Evolutionary conservation across 2,329 filamentous ascomycete genomes (phyloP).

Genomic region (Neonectria faginata): DNA sequence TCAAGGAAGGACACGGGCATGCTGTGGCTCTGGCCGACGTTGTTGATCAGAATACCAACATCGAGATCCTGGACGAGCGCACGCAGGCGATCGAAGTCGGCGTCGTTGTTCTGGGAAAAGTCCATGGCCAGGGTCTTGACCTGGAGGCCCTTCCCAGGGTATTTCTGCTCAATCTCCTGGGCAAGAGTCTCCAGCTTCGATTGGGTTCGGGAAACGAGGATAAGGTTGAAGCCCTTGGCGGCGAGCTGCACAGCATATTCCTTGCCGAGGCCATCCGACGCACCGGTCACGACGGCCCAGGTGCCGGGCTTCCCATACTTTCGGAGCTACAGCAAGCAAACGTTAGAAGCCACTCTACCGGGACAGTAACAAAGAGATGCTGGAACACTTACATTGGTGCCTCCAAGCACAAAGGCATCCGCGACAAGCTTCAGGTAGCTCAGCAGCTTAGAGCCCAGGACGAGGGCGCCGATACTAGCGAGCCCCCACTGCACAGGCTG

Average conservation of each 20-base stretch:
- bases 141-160: slow-evolving; percentile 70
- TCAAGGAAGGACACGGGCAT: slow-evolving; percentile 91
- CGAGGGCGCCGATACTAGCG: slow-evolving; percentile 69
- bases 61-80: slow-evolving; percentile 79
- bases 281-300: slow-evolving; percentile 95
- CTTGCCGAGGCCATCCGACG: slow-evolving; percentile 96
- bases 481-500: slow-evolving; percentile 48
- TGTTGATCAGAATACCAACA: slow-evolving; percentile 91
- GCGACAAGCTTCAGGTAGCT: slow-evolving; percentile 72
- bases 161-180: slow-evolving; percentile 78
- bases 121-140: slow-evolving; percentile 91
- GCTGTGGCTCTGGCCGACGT: slow-evolving; percentile 93
- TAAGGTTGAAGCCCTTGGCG: slow-evolving; percentile 90
- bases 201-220: slow-evolving; percentile 95
- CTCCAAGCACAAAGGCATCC: slow-evolving; percentile 75
- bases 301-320: slow-evolving; percentile 92
- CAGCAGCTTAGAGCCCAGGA: slow-evolving; percentile 66
- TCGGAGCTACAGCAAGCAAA: slow-evolving; percentile 71
- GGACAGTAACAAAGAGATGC: background rate
- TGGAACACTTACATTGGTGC: slow-evolving; percentile 65
- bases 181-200: slow-evolving; percentile 87
- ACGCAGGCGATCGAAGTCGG: slow-evolving; percentile 81
- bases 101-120: slow-evolving; percentile 82
- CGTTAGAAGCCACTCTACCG: slow-evolving; percentile 1
- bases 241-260: slow-evolving; percentile 94